These are phyloP conservation scores for Populus nigra DNA, from an alignment of 345 rosid species.

Conservation along the genomic window DNA sequence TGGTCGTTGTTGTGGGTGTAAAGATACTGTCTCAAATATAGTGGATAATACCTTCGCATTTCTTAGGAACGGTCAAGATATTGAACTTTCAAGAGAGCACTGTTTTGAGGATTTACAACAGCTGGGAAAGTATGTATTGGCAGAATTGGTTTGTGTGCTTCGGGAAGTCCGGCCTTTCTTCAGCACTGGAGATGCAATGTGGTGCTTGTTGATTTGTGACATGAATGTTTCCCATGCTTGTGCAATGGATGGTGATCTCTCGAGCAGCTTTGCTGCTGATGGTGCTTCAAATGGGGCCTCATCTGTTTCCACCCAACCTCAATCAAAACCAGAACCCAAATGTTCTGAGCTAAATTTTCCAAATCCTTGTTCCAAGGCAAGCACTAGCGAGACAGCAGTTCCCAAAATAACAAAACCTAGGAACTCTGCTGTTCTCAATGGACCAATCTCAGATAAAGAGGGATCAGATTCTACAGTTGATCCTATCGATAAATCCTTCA, in stretches of 20 bases:
- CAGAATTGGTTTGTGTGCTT: constrained; percentile 80
- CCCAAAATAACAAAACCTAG: constrained; percentile 40
- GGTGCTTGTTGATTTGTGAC: constrained; percentile 91
- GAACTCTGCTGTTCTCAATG: constrained; percentile 36
- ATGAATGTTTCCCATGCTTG: constrained; percentile 94
- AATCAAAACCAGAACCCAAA: constrained; percentile 42
- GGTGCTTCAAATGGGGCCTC: constrained; percentile 33
- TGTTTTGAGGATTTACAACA: constrained; percentile 62
- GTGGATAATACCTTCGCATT: constrained; percentile 65
- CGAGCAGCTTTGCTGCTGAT: constrained; percentile 43
- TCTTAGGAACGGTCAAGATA: constrained; percentile 59
- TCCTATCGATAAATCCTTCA: constrained; percentile 46
- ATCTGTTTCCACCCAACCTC: constrained; percentile 28
- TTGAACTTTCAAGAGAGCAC: constrained; percentile 43
- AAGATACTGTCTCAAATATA: constrained; percentile 60
- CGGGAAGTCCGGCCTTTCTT: constrained; percentile 78
- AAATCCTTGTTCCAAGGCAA: constrained; percentile 47
- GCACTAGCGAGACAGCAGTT: constrained; percentile 32
- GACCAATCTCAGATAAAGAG: constrained; percentile 48
- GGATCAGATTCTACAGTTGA: constrained; percentile 37
- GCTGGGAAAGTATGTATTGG: constrained; percentile 77
- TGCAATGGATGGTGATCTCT: constrained; percentile 72
- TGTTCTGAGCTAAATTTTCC: constrained; percentile 44
- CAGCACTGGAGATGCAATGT: constrained; percentile 96
- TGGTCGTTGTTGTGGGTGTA: constrained; percentile 64